phyloP scores from a whole-genome alignment of 345 rosid genomes.

The Passiflora organensis region DNA sequence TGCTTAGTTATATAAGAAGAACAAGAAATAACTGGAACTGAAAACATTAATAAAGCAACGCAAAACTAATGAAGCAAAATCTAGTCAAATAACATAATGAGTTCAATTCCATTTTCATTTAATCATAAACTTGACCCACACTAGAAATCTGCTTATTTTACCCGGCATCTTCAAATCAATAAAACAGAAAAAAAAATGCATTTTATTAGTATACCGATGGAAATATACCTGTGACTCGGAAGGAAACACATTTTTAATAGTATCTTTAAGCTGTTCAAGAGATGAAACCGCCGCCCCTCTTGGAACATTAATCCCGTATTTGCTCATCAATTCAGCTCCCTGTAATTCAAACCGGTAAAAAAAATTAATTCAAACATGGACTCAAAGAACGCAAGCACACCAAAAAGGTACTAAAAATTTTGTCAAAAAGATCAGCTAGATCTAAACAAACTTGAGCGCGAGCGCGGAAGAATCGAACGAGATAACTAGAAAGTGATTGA shows the following conservation, averaged over 20 bases:
- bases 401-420: no score
- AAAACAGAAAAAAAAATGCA: background rate
- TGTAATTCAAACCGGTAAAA: slow-evolving; percentile 20
- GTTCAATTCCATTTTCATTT: no score
- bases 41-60: background rate
- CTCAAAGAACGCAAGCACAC: no score
- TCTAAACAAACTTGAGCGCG: background rate
- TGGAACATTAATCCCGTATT: slow-evolving; percentile 87
- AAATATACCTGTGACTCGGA: slow-evolving; percentile 58
- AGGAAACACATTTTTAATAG: slow-evolving; percentile 57
- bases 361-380: background rate
- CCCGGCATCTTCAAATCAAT: no score
- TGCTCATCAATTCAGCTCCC: slow-evolving; percentile 96
- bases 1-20: background rate
- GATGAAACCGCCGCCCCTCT: slow-evolving; percentile 84
- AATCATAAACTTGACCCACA: no score
- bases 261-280: slow-evolving; percentile 51
- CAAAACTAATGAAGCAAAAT: background rate
- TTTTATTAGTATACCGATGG: background rate
- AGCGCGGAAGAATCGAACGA: background rate
- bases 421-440: no score
- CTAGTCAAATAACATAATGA: background rate
- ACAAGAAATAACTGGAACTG: background rate
- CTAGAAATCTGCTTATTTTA: no score
- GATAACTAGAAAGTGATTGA: background rate